phyloP scores from a whole-genome alignment of 73 alveolate genomes.

The Symbiodinium natans region DNA sequence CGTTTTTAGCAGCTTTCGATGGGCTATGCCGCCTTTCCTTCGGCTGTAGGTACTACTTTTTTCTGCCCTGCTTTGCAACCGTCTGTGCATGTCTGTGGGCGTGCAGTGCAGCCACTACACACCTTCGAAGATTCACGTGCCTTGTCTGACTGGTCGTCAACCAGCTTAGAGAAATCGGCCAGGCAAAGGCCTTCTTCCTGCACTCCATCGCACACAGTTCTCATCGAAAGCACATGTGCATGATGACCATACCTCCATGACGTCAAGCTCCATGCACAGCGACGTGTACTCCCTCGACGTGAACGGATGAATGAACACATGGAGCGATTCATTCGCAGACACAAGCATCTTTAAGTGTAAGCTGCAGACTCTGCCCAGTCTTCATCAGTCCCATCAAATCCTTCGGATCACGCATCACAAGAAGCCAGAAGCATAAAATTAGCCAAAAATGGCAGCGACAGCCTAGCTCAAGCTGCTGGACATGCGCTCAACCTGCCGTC shows the following conservation, averaged over 20 bases:
- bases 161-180: neutral
- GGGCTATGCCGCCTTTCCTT: no score
- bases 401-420: no score
- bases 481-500: neutral
- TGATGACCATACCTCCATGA: constrained; percentile 22
- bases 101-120: no score
- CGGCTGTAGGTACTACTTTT: no score
- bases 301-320: neutral
- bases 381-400: constrained; percentile 79
- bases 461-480: no score
- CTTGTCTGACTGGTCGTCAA: neutral
- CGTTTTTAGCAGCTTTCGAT: no score
- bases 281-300: constrained; percentile 40
- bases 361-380: constrained; percentile 19
- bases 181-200: neutral
- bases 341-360: neutral
- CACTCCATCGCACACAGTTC: no score
- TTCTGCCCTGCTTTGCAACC: neutral
- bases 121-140: no score
- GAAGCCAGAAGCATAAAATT: neutral
- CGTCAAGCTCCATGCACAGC: constrained; percentile 45
- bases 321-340: neutral
- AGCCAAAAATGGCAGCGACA: no score
- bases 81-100: no score
- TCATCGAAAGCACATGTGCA: no score